Conservation (phyloP, 2,329 filamentous ascomycete species). For the Hypocrella siamensis region DNA sequence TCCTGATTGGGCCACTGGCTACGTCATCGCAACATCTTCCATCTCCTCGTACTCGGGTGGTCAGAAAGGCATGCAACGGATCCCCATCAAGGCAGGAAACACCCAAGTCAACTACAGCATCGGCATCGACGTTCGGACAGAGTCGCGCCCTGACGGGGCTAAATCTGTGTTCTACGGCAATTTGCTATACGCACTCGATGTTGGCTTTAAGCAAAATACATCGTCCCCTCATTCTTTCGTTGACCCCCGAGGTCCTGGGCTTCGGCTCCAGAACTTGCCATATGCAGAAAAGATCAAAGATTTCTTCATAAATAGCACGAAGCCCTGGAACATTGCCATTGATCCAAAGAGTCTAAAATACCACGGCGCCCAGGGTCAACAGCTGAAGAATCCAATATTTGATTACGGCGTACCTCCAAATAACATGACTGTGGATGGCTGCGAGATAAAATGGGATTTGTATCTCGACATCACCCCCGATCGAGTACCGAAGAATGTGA, state of each 20-base stretch:
- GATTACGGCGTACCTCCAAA: conserved; percentile 15
- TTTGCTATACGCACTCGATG: conserved; percentile 25
- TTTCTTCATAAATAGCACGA: conserved; percentile 17
- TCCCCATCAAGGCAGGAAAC: conserved; percentile 7
- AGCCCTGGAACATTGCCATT: conserved; percentile 14
- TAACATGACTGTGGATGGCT: conserved; percentile 19
- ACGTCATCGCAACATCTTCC: background rate
- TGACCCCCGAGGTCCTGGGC: conserved; percentile 6
- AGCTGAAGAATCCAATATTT: conserved; percentile 13
- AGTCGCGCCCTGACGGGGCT: conserved; percentile 15
- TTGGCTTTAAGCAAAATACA: conserved; percentile 13
- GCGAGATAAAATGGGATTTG: conserved; percentile 20
- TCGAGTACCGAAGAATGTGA: conserved; percentile 6
- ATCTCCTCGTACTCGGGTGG: background rate
- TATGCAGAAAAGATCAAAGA: conserved; percentile 12
- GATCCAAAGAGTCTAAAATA: conserved; percentile 12
- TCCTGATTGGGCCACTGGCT: conserved; percentile 9
- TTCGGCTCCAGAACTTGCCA: conserved; percentile 5
- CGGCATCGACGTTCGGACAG: conserved; percentile 7
- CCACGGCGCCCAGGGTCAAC: conserved; percentile 6
- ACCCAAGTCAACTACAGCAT: conserved; percentile 8
- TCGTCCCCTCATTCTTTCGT: conserved; percentile 9
- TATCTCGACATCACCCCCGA: conserved; percentile 16
- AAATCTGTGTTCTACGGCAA: conserved; percentile 26
- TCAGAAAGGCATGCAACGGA: conserved; percentile 9